Conservation (phyloP, 2,329 filamentous ascomycete genomes). For the Amesomyces nigricolor region DNA sequence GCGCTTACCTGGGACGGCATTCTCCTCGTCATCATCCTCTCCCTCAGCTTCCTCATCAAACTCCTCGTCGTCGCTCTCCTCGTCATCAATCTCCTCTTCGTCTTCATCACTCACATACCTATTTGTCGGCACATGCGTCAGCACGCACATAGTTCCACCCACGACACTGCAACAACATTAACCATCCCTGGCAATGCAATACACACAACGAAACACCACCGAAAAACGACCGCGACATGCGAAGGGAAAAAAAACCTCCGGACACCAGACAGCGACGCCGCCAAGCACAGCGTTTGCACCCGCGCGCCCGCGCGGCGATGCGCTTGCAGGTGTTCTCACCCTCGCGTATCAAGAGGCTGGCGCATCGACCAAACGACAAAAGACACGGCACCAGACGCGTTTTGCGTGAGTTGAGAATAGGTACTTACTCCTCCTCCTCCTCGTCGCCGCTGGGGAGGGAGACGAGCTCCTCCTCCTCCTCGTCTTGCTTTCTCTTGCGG, state of each 20-base stretch:
- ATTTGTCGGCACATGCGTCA: neutral
- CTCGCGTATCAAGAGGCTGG: neutral
- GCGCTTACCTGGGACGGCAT: conserved; percentile 35
- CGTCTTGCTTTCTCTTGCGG: conserved; percentile 51
- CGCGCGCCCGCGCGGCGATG: neutral
- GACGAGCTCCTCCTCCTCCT: conserved; percentile 50
- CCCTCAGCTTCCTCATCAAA: conserved; percentile 28
- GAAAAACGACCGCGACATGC: neutral
- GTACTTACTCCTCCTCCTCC: conserved; percentile 50
- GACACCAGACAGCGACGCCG: neutral
- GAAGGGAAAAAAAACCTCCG: neutral
- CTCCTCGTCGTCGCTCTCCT: conserved; percentile 32
- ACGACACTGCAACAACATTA: neutral
- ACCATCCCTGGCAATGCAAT: no score
- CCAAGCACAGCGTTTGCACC: conserved; percentile 17
- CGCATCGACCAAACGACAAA: conserved; percentile 17
- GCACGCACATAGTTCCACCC: neutral
- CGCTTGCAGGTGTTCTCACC: neutral
- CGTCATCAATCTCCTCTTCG: conserved; percentile 25
- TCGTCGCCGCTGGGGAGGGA: conserved; percentile 49
- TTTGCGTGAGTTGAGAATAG: conserved; percentile 30
- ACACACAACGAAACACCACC: neutral
- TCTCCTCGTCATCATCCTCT: conserved; percentile 37
- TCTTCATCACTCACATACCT: conserved; percentile 29
- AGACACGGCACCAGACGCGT: conserved; percentile 2